Conservation (phyloP, 192 early-diverging fungal species). For the Gorgonomyces haynaldii region DNA sequence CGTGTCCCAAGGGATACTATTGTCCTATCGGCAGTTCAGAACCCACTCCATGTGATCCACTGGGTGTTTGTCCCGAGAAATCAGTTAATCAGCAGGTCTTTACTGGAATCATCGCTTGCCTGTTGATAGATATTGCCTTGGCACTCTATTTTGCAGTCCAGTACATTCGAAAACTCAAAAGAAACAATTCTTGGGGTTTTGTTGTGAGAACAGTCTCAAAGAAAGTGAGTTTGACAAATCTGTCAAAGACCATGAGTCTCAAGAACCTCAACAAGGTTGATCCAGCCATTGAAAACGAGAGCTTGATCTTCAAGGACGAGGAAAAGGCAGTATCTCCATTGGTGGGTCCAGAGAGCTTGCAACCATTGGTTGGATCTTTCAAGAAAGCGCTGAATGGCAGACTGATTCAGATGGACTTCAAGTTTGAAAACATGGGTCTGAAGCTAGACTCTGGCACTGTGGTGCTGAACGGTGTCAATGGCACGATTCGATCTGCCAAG, state of each 20-base stretch:
- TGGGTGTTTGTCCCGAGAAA: not conserved
- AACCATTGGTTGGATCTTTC: constrained; percentile 3
- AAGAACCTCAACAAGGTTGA: too few relatives aligned
- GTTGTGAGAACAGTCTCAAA: too few relatives aligned
- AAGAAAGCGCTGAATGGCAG: constrained; percentile 4
- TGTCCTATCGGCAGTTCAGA: constrained; percentile 1
- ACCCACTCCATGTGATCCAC: constrained; percentile 3
- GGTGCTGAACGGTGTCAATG: constrained; percentile 36
- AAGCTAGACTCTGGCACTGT: constrained; percentile 17
- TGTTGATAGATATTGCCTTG: not conserved
- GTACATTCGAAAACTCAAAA: not conserved
- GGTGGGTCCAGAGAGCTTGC: constrained; percentile 1
- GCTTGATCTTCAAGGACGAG: too few relatives aligned
- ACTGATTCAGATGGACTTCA: constrained; percentile 5
- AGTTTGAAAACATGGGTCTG: constrained; percentile 10
- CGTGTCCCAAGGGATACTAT: not conserved
- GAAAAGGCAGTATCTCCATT: too few relatives aligned
- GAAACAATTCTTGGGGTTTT: not conserved
- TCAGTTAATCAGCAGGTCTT: not conserved
- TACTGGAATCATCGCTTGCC: not conserved
- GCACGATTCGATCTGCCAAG: constrained; percentile 41
- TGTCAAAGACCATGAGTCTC: too few relatives aligned
- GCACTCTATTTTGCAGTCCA: not conserved
- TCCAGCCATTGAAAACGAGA: too few relatives aligned
- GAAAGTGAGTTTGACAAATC: too few relatives aligned